Evolutionary conservation across 1,284 basidiomycete genomes (phyloP), one percentile per base, ranked within the genome.

Genomic region (Amylostereum chailletii): DNA sequence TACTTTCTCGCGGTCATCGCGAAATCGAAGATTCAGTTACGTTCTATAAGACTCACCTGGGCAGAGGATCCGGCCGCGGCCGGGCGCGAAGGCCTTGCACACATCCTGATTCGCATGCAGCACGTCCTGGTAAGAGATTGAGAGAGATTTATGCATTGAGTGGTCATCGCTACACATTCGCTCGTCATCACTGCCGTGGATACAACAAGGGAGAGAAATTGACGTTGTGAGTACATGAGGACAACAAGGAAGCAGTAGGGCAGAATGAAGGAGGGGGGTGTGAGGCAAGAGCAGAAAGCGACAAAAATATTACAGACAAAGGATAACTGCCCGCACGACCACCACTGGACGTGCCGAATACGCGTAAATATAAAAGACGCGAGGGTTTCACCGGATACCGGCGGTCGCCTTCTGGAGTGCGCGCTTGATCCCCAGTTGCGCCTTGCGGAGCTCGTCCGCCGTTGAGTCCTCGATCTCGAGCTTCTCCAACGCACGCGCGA

Each of bases 341-440:
- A 41, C 37, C 5, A 37, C 38, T 39, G 34, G 8, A 37, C 8
- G 36, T 8, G n/a, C 8, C 11, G 19, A 49, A 39, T 3, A 37
- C 31, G 46, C 34, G 26, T 32, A 47, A 41, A 41, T 11, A 37
- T 34, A 6, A 29, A 29, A 32, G 32, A 29, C 4, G 33, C 26
- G 49, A 37, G 49, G 43, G 47, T 51, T 68, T 82, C 65, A 90
- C 72, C 87, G 83, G 65, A 90, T 79, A 57, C 87, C 84, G 59
- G 87, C 85, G 52, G 87, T 93, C 51, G 92, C 93, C 78, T 97
- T 97, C 79, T 96, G 93, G 67, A 96, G 79, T 52, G 93, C 88
- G 64, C 94, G 86, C 77, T 94, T 94, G 71, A 97, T 90, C 62
- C 81, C 75, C 57, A 97, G 78, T 69, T 94, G 90, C 55, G 89